Evolutionary conservation across 768 basidiomycete genomes (phyloP).

Genomic region (Auricularia heimuer): DNA sequence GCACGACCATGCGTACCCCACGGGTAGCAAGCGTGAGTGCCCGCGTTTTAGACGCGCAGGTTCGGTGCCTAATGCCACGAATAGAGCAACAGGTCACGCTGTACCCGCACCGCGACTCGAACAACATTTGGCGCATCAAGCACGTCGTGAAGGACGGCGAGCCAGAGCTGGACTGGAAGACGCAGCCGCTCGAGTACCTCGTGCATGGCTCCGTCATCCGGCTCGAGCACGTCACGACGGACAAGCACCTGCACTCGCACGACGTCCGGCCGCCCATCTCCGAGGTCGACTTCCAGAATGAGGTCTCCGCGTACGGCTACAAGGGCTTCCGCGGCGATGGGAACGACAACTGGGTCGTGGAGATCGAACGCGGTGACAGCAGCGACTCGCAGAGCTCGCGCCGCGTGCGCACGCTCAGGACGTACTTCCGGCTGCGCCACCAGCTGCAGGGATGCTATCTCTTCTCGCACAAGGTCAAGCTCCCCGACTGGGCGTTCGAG

Average conservation of each 20-base stretch:
- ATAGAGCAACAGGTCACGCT: conserved; percentile 96
- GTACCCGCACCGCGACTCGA: conserved; percentile 97
- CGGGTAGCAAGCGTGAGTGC: conserved; percentile 75
- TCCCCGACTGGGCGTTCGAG: conserved; percentile 96
- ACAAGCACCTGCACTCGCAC: conserved; percentile 89
- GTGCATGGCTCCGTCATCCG: conserved; percentile 61
- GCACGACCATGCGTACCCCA: conserved; percentile 81
- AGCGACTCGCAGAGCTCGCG: conserved; percentile 57
- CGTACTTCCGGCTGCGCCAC: conserved; percentile 76
- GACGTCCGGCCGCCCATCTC: conserved; percentile 90
- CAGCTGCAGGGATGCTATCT: conserved; percentile 87
- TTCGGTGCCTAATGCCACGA: conserved; percentile 1
- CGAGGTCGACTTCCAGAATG: conserved; percentile 98
- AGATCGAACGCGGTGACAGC: conserved; percentile 63
- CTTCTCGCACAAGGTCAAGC: conserved; percentile 95
- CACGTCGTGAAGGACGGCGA: conserved; percentile 40
- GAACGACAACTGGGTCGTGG: conserved; percentile 89
- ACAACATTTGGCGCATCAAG: conserved; percentile 84
- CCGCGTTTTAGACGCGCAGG: conserved; percentile 3
- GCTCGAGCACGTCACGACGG: conserved; percentile 67
- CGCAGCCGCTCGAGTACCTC: conserved; percentile 51
- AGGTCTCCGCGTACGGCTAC: conserved; percentile 91
- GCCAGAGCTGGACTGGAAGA: conserved; percentile 39
- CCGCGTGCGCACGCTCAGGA: conserved; percentile 69
- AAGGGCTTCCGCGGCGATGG: conserved; percentile 76